Evolutionary conservation across 1,284 basidiomycete species (phyloP), one percentile per base, ranked within the genome.

Genomic region (Sporisorium exsertum): DNA sequence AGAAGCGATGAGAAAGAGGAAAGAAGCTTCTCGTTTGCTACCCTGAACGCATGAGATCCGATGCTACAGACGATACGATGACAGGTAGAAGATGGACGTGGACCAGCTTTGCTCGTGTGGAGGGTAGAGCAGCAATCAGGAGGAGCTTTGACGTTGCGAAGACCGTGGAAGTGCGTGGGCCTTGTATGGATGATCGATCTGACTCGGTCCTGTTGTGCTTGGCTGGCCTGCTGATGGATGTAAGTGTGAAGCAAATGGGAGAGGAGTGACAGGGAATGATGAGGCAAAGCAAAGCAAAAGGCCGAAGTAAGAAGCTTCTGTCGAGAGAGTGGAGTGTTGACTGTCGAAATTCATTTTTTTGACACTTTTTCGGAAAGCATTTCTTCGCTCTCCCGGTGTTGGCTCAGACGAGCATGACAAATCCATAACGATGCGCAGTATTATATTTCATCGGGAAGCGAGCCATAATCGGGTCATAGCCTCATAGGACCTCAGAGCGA

Each of bases 401-500:
- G 40, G 10, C 10, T 67, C 54, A 67, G 64, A 56, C 49, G 54
- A 67, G 58, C 64, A 67, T 67, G 64, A 67, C 64, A 67, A 61
- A 67, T 49, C 58, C 43, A 55, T 15, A 18, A 49, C 52, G 16
- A 33, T 33, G 13, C 6, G 16, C 7, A 5, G 0, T 8, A 12
- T n/a, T 2, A 5, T 32, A 32, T 32, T 16, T 22, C 0, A 49
- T 49, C 47, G 47, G 47, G 47, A 0, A 18, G 8, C 5, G 7
- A n/a, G 42, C 13, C 35, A 3, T 5, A 46, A 55, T 66, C 53
- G 52, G 57, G 64, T 0, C 16, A 7, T 16, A 26, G 35, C 3
- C 10, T 8, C 7, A 37, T 3, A 37, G 35, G 35, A 15, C 24
- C 0, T 10, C 29, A 32, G 5, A 10, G 5, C 29, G 5, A 55